Evolutionary conservation across 352 stramenopile species (phyloP).

Genomic region (Paralagenidium karlingii): DNA sequence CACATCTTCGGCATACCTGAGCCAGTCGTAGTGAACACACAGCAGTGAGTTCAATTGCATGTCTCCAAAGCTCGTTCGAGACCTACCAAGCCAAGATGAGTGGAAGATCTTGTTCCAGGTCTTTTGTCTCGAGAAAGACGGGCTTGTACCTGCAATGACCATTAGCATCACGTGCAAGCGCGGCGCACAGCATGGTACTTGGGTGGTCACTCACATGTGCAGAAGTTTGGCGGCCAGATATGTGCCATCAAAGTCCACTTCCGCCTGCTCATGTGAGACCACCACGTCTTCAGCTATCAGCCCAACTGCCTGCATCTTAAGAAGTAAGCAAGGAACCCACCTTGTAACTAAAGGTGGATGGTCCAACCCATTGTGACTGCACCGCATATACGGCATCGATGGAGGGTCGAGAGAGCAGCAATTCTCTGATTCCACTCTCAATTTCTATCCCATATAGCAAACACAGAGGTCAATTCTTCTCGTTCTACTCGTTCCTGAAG

Average conservation of each 20-base stretch:
- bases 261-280: constrained; percentile 36
- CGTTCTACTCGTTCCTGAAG: background rate
- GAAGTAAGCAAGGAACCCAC: no score
- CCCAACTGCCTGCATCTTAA: no score
- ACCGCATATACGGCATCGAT: constrained; percentile 94
- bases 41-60: background rate
- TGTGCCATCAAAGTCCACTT: constrained; percentile 98
- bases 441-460: constrained; percentile 60
- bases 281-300: background rate
- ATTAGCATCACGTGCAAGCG: background rate
- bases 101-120: constrained; percentile 86
- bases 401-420: constrained; percentile 71
- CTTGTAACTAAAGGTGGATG: constrained; percentile 98
- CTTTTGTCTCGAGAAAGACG: constrained; percentile 86
- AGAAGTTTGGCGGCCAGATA: constrained; percentile 93
- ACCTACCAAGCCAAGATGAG: constrained; percentile 89
- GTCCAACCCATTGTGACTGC: constrained; percentile 96
- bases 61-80: background rate
- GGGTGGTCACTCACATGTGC: constrained; percentile 43
- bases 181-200: background rate
- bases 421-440: constrained; percentile 65
- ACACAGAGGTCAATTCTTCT: background rate
- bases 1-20: constrained; percentile 89
- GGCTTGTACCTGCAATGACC: constrained; percentile 70
- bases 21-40: background rate